Conservation (phyloP, 805 yeast genomes). For the Metschnikowia proteae region DNA sequence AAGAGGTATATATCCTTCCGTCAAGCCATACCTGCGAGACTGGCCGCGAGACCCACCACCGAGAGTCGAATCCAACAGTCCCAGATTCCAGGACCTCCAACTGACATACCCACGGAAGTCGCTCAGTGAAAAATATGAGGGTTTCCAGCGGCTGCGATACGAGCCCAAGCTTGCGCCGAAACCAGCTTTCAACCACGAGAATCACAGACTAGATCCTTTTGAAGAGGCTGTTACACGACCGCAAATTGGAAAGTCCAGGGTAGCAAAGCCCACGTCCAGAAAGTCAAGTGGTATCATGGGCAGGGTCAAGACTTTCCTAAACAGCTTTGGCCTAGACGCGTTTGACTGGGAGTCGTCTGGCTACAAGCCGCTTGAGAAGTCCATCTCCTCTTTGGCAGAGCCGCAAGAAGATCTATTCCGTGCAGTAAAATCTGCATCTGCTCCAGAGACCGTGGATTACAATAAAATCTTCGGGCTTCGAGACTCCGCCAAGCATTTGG, state of each 20-base stretch:
- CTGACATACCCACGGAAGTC: not conserved
- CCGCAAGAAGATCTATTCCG: not conserved
- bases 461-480: conserved; percentile 1
- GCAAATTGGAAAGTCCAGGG: not conserved
- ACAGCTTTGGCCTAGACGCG: not conserved
- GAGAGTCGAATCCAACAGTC: not conserved
- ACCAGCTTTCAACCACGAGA: not conserved
- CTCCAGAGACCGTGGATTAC: not conserved
- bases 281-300: not conserved
- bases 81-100: not conserved
- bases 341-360: not conserved
- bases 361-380: conserved; percentile 1
- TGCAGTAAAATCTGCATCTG: not conserved
- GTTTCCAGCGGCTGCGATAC: not conserved
- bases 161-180: not conserved
- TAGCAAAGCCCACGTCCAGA: not conserved
- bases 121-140: not conserved
- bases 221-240: not conserved
- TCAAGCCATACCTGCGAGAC: not conserved
- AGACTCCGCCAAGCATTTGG: not conserved
- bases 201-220: not conserved
- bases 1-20: not conserved
- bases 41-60: not conserved
- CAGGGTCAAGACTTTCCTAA: not conserved
- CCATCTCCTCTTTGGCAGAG: conserved; percentile 1